Base-by-base conservation (phyloP, 2,329 filamentous ascomycete species). In the Chaetothyriales sp. region DNA sequence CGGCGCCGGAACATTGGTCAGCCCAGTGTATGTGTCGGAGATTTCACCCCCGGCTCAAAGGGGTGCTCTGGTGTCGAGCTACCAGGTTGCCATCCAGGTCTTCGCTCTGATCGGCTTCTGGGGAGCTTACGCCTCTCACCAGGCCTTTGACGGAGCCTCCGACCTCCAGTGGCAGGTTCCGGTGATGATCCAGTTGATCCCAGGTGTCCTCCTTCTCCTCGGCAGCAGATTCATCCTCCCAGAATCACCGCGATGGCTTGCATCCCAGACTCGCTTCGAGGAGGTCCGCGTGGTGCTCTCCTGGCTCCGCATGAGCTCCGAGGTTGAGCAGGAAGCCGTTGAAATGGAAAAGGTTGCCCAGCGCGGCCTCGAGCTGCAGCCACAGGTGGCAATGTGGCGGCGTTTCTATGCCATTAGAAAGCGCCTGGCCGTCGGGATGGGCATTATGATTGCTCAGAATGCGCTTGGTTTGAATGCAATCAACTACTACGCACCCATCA, bases 211-310 rank as follows among this genome's bases (percentile, higher is more conserved):
- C n/a, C 69, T 77, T 48, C 58, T 77, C 8, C 57, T 67, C 2
- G 73, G 73, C 0, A 44, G 44, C 20, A 66, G 76, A 12, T 58
- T 73, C 44, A 75, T 75, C 61, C 66, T 74, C 45, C 74, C 73
- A 49, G 74, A 76, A 52, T 72, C 68, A 1, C 72, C 74, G 1
- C 69, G 74, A 18, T 77, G 73, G 72, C 66, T 76, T n/a, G 69
- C 73, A 15, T 70, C 72, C 57, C 71, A 75, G 63, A 70, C 70
- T 50, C 67, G 68, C 2, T 61, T 70, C 18, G 62, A 68, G 3
- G 70, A 73, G 18, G 74, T 73, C 0, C 65, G 64, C 7, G 52
- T 57, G 9, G 64, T 65, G 0, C 59, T 70, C 1, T 61, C 64
- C 8, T 66, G 66, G 51, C 67, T 68, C 49, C 63, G 65, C 3